Conservation (phyloP, 2,329 filamentous ascomycete genomes). For the Talaromyces piceae region DNA sequence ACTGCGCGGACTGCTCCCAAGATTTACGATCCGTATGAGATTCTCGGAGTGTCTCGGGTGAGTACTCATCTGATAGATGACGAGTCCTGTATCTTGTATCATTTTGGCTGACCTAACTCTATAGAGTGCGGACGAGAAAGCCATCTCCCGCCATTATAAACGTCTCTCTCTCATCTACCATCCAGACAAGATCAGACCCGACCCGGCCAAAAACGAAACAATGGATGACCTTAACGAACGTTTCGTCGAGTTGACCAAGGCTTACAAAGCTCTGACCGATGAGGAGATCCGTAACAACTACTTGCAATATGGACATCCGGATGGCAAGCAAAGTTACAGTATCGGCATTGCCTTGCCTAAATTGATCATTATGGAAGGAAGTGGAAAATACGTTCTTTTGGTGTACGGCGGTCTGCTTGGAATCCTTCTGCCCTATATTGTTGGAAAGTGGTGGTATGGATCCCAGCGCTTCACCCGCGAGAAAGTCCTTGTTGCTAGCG, state of each 20-base stretch:
- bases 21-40: slow-evolving; percentile 95
- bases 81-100: too few relatives aligned
- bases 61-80: slow-evolving; percentile 24
- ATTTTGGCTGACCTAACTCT: slow-evolving; percentile 10
- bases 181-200: slow-evolving; percentile 84
- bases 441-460: slow-evolving; percentile 98
- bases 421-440: slow-evolving; percentile 82
- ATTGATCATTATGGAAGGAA: slow-evolving; percentile 85
- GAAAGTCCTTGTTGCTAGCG: slow-evolving; percentile 83
- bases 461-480: slow-evolving; percentile 90
- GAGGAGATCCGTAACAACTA: slow-evolving; percentile 97
- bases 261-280: slow-evolving; percentile 95
- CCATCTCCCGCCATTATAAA: slow-evolving; percentile 89
- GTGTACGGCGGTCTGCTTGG: slow-evolving; percentile 84
- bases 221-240: slow-evolving; percentile 72
- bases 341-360: slow-evolving; percentile 94
- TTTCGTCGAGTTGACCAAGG: slow-evolving; percentile 94
- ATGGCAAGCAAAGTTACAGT: slow-evolving; percentile 96
- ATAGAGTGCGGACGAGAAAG: slow-evolving; percentile 77
- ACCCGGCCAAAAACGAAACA: slow-evolving; percentile 83
- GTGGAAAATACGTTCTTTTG: slow-evolving; percentile 89
- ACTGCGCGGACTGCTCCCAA: slow-evolving; percentile 65
- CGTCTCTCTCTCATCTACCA: slow-evolving; percentile 78
- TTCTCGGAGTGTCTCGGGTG: slow-evolving; percentile 78
- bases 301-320: slow-evolving; percentile 89